Conservation (phyloP, 2,329 filamentous ascomycete species). For the Didymella exigua region DNA sequence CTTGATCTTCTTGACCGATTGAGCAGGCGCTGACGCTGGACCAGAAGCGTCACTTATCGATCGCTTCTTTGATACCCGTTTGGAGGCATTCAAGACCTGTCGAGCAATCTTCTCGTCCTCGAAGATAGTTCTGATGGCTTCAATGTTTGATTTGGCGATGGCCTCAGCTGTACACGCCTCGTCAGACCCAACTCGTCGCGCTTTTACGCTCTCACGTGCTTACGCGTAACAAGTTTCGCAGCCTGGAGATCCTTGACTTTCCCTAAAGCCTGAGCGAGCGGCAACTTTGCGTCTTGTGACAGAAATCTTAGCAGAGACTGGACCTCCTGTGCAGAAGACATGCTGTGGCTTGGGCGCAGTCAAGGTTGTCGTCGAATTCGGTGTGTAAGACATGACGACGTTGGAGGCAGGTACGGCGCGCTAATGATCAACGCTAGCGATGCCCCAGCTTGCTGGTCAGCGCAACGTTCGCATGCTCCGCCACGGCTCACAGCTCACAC, state of each 20-base stretch:
- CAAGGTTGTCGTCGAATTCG: not conserved
- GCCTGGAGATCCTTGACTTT: conserved; percentile 62
- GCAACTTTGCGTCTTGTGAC: conserved; percentile 62
- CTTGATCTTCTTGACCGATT: conserved; percentile 47
- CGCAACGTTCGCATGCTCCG: conserved; percentile 17
- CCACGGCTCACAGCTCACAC: conserved; percentile 10
- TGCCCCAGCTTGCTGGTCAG: conserved; percentile 10
- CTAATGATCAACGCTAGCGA: conserved; percentile 19
- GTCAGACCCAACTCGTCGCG: conserved; percentile 19
- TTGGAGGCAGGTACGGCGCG: conserved; percentile 17
- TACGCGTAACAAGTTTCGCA: conserved; percentile 58
- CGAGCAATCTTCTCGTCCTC: conserved; percentile 61
- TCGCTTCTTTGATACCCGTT: conserved; percentile 62
- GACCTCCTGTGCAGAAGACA: conserved; percentile 47
- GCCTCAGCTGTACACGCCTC: conserved; percentile 48
- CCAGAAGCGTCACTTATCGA: conserved; percentile 40
- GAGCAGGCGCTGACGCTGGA: conserved; percentile 17
- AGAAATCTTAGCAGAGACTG: conserved; percentile 62
- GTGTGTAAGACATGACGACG: not conserved
- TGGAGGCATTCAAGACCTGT: conserved; percentile 63
- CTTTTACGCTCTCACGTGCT: conserved; percentile 37
- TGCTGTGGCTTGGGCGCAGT: conserved; percentile 12
- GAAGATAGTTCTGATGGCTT: conserved; percentile 52
- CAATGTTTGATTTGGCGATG: conserved; percentile 56
- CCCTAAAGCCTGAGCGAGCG: conserved; percentile 60